Evolutionary conservation across 2,329 filamentous ascomycete species (phyloP).

Genomic region (Fusarium torreyae): DNA sequence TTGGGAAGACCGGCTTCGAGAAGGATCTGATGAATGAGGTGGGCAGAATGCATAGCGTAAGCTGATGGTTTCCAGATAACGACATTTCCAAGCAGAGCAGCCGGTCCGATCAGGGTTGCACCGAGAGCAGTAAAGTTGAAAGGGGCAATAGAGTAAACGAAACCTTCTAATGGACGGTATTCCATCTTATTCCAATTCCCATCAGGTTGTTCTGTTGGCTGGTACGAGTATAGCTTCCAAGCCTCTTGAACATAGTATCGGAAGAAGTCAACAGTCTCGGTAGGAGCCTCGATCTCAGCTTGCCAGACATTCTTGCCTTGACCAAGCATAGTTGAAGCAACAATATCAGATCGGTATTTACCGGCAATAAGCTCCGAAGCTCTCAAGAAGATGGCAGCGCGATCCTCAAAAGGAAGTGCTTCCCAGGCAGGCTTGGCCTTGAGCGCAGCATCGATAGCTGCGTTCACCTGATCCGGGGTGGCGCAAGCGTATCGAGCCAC

Average conservation of each 20-base stretch:
- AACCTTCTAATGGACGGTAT: slow-evolving; percentile 58
- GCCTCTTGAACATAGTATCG: slow-evolving; percentile 41
- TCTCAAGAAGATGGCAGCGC: slow-evolving; percentile 33
- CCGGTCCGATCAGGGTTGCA: slow-evolving; percentile 54
- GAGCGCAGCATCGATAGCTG: slow-evolving; percentile 32
- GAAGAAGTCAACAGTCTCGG: slow-evolving; percentile 54
- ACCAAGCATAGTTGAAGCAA: slow-evolving; percentile 35
- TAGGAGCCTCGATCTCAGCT: slow-evolving; percentile 35
- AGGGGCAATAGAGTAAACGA: slow-evolving; percentile 59
- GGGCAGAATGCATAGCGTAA: slow-evolving; percentile 52
- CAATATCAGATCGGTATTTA: slow-evolving; percentile 36
- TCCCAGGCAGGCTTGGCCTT: slow-evolving; percentile 36
- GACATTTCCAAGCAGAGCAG: slow-evolving; percentile 58
- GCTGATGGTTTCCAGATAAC: slow-evolving; percentile 60
- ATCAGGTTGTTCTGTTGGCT: slow-evolving; percentile 15
- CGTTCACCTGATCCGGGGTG: slow-evolving; percentile 37
- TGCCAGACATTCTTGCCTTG: slow-evolving; percentile 41
- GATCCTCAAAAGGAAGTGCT: slow-evolving; percentile 31
- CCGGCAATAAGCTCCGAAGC: slow-evolving; percentile 34
- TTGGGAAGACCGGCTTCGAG: slow-evolving; percentile 57
- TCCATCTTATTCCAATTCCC: slow-evolving; percentile 48
- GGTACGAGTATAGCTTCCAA: slow-evolving; percentile 29
- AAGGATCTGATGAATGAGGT: slow-evolving; percentile 57
- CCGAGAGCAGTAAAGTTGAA: slow-evolving; percentile 62
- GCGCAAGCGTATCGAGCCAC: slow-evolving; percentile 36